Percentiles rank a stretch among this genome's conserved stretches.
phyloP scores from a whole-genome alignment of 2,329 filamentous ascomycete species.

The Mycosphaerella arachidis region DNA sequence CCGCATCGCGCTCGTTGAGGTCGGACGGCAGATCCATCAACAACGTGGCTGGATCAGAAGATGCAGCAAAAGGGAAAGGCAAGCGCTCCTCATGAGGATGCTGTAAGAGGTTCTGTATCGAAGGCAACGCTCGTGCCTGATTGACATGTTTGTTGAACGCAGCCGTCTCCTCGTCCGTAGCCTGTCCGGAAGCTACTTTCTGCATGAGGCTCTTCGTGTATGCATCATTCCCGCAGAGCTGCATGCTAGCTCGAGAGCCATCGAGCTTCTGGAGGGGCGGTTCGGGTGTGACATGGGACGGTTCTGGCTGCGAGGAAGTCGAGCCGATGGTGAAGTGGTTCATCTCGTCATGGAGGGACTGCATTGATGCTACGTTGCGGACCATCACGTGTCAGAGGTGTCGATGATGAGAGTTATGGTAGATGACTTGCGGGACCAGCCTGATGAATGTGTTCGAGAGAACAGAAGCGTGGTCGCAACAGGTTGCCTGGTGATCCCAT shows the following conservation, averaged over 20 bases:
- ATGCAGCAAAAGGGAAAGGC: not conserved
- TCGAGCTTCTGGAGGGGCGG: constrained; percentile 2
- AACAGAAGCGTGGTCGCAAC: not conserved
- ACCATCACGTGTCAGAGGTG: constrained; percentile 20
- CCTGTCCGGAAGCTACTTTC: constrained; percentile 21
- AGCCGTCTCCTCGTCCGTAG: constrained; percentile 18
- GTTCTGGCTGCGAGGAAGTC: not conserved
- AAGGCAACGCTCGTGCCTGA: constrained; percentile 10
- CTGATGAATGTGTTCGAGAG: too few relatives aligned
- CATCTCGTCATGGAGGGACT: constrained; percentile 24
- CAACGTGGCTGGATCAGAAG: not conserved
- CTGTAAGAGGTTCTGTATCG: constrained; percentile 9
- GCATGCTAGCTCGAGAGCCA: constrained; percentile 6
- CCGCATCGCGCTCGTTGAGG: not conserved
- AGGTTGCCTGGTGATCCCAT: not conserved
- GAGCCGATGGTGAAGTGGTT: constrained; percentile 11
- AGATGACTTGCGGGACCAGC: not conserved
- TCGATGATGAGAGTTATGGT: not conserved
- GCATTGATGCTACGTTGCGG: constrained; percentile 27
- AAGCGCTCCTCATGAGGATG: not conserved
- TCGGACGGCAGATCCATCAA: not conserved
- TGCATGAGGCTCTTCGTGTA: constrained; percentile 24
- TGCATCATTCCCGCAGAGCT: constrained; percentile 18
- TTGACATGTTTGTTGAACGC: constrained; percentile 18
- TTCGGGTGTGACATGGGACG: constrained; percentile 1